Evolutionary conservation across 768 basidiomycete genomes (phyloP).

Genomic region (Candolleomyces efflorescens): DNA sequence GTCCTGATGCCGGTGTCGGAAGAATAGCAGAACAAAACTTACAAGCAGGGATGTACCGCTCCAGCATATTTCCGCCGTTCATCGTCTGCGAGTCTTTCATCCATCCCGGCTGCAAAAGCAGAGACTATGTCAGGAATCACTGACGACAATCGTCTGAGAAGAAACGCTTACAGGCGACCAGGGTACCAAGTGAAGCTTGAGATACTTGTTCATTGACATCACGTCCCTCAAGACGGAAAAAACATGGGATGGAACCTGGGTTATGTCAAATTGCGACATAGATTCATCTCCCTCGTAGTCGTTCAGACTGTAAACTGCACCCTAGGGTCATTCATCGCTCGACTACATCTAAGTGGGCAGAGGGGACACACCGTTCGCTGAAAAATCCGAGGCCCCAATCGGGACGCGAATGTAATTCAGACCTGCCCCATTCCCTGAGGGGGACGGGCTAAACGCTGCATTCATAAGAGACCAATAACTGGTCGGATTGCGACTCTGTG

Average conservation of each 20-base stretch:
- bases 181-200: constrained; percentile 33
- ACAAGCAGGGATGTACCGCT: constrained; percentile 47
- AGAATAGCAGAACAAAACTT: constrained; percentile 17
- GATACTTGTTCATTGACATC: constrained; percentile 44
- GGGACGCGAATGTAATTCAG: constrained; percentile 67
- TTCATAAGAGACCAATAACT: constrained; percentile 58
- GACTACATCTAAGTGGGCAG: not conserved
- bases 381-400: constrained; percentile 74
- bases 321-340: not conserved
- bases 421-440: constrained; percentile 60
- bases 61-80: constrained; percentile 59
- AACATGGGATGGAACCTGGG: constrained; percentile 54
- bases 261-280: constrained; percentile 53
- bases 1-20: not conserved
- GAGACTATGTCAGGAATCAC: not conserved
- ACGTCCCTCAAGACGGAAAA: constrained; percentile 67
- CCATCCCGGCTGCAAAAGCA: constrained; percentile 58
- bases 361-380: constrained; percentile 41
- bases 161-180: constrained; percentile 64
- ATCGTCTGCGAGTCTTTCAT: constrained; percentile 69
- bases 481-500: constrained; percentile 44
- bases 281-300: constrained; percentile 59
- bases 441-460: constrained; percentile 57
- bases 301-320: constrained; percentile 59
- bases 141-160: not conserved